Evolutionary conservation across 2,329 filamentous ascomycete species (phyloP).

Genomic region (Scleromitrula shiraiana): DNA sequence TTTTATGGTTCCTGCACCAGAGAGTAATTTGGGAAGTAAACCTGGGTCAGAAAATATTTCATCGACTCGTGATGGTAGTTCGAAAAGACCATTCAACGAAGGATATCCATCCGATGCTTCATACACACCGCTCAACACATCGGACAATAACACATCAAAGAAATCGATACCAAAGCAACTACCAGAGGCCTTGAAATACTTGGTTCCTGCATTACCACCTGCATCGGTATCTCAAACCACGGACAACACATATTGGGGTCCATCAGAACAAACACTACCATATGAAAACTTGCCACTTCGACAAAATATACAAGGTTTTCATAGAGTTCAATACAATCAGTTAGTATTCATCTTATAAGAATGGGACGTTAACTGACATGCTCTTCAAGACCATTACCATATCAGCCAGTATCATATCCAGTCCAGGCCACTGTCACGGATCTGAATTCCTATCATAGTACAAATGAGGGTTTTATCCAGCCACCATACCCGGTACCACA

Average conservation of each 20-base stretch:
- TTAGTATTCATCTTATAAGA: not conserved
- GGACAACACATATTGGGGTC: not conserved
- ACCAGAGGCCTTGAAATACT: slow-evolving; percentile 8
- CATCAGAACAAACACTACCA: not conserved
- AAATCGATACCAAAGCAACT: not conserved
- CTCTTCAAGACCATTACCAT: not conserved
- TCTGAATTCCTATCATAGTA: not conserved
- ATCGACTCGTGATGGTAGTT: slow-evolving; percentile 1
- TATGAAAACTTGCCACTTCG: not conserved
- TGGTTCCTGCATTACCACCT: not conserved
- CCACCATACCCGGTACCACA: not conserved
- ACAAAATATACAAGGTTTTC: not conserved
- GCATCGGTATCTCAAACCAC: not conserved
- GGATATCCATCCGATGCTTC: not conserved
- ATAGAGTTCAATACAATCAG: not conserved
- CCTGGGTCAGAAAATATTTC: not conserved
- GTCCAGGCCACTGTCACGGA: not conserved
- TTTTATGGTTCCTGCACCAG: not conserved
- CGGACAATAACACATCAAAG: not conserved
- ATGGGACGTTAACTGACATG: not conserved
- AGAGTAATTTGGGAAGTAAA: not conserved
- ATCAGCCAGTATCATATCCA: not conserved
- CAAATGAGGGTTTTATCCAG: not conserved
- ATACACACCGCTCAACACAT: not conserved
- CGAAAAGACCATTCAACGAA: not conserved